Conservation (phyloP, 192 early-diverging fungal genomes). For the Backusella psychrophila region DNA sequence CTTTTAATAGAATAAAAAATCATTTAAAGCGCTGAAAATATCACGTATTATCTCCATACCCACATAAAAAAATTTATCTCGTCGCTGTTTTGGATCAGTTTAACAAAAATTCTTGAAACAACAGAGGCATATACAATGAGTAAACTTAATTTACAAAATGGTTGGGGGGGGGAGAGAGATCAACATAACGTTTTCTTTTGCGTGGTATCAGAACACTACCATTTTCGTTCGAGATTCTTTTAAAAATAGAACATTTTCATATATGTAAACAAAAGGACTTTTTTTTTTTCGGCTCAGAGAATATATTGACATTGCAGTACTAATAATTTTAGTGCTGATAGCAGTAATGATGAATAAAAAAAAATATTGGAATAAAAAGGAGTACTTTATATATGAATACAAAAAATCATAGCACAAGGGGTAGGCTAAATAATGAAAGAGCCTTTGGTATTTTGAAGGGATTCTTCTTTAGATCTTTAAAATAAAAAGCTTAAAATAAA, state of each 20-base stretch:
- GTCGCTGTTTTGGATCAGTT: too few relatives aligned
- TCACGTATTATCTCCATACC: not conserved
- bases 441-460: not conserved
- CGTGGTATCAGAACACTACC: not conserved
- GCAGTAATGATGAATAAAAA: too few relatives aligned
- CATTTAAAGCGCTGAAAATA: not conserved
- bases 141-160: not conserved
- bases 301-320: too few relatives aligned
- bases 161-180: not conserved
- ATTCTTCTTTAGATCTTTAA: not conserved
- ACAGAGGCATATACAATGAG: not conserved
- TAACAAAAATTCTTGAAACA: not conserved
- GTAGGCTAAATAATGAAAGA: too few relatives aligned
- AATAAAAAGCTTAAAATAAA: not conserved
- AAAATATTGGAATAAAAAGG: too few relatives aligned
- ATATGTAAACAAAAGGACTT: not conserved
- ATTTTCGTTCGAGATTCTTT: not conserved
- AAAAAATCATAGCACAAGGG: not conserved
- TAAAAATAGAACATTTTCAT: not conserved
- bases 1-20: not conserved
- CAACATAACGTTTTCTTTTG: not conserved
- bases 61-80: not conserved
- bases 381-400: not conserved
- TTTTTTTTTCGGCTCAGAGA: too few relatives aligned
- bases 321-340: too few relatives aligned